phyloP scores from a whole-genome alignment of 106 monocot genomes.

The Dendrobium chrysotoxum region DNA sequence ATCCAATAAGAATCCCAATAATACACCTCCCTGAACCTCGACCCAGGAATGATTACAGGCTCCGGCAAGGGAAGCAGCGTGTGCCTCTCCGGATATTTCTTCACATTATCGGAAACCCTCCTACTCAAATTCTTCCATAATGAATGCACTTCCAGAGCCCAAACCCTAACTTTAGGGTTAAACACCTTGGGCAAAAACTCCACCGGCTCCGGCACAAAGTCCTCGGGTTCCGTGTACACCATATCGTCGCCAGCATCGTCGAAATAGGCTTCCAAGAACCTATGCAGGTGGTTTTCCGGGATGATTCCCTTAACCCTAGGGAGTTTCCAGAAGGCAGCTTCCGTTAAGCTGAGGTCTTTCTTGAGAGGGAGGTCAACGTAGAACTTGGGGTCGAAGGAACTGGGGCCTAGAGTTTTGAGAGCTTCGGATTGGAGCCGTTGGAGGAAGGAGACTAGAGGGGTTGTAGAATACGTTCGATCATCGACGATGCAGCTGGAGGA shows the following conservation, averaged over 20 bases:
- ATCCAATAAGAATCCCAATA: slow-evolving; percentile 98
- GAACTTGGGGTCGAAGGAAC: slow-evolving; percentile 83
- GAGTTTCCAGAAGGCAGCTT: slow-evolving; percentile 47
- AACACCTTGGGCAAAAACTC: slow-evolving; percentile 77
- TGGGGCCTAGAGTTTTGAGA: slow-evolving; percentile 40
- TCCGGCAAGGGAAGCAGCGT: slow-evolving; percentile 74
- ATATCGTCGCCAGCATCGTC: slow-evolving; percentile 48
- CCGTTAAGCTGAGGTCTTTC: slow-evolving; percentile 24
- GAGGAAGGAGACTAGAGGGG: slow-evolving; percentile 26
- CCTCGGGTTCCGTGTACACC: slow-evolving; percentile 34
- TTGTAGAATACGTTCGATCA: neutral
- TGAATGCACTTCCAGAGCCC: slow-evolving; percentile 83
- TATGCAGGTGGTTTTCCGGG: slow-evolving; percentile 16
- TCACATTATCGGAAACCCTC: slow-evolving; percentile 42
- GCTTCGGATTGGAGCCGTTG: slow-evolving; percentile 25
- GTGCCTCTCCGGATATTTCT: slow-evolving; percentile 42
- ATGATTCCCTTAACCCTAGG: slow-evolving; percentile 20
- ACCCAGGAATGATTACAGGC: slow-evolving; percentile 58
- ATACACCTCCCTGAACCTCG: slow-evolving; percentile 84
- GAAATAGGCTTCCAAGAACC: slow-evolving; percentile 38
- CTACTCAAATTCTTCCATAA: slow-evolving; percentile 72
- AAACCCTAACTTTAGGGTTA: slow-evolving; percentile 42
- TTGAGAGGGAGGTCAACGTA: slow-evolving; percentile 90
- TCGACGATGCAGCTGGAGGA: neutral
- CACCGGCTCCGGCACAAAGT: slow-evolving; percentile 63